Evolutionary conservation across 345 rosid species (phyloP), one percentile per base, ranked within the genome.

Genomic region (Brassica incana): DNA sequence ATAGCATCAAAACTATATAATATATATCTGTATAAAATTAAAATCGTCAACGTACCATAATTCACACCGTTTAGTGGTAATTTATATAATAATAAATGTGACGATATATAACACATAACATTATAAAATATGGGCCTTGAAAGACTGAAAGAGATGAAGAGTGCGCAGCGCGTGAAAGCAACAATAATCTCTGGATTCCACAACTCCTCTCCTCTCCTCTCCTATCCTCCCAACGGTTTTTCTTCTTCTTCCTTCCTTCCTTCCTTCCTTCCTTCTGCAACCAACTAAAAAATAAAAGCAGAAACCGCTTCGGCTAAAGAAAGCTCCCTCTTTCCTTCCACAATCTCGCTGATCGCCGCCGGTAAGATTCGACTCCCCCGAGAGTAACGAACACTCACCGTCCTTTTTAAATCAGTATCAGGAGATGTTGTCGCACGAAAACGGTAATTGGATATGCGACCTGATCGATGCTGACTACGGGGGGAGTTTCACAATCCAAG

Each of bases 391-490:
- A 8, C 4, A 9, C 20, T 65, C 77, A 7, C 78, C 43, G 69
- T n/a, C 58, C 2, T 8, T 5, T 18, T 5, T 45, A 29, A 29
- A 38, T 64, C 11, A 38, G 43, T 29, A 29, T 29, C 32, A 54
- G 82, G 80, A 77, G 85, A 94, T 91, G 95, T 94, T 85, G 48
- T 85, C 94, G 2, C 91, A 90, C 40, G 98, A 89, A 71, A 87
- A 79, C 84, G 66, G 85, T 71, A 88, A 86, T 82, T 91, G 94
- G 91, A 80, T 87, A 43, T 87, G 78, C 14, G 96, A 90, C 62
- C 40, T 90, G 82, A 91, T 92, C 74, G 97, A 95, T 73, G 97
- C 92, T 12, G 84, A 87, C 77, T 75, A 92, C n/a, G 90, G 91
- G 65, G 90, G 91, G 65, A 81, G 84, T 40, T 91, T 88, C 83